Base-by-base conservation (phyloP, 306 rosid genomes). In the Hippophae gyantsensis region DNA sequence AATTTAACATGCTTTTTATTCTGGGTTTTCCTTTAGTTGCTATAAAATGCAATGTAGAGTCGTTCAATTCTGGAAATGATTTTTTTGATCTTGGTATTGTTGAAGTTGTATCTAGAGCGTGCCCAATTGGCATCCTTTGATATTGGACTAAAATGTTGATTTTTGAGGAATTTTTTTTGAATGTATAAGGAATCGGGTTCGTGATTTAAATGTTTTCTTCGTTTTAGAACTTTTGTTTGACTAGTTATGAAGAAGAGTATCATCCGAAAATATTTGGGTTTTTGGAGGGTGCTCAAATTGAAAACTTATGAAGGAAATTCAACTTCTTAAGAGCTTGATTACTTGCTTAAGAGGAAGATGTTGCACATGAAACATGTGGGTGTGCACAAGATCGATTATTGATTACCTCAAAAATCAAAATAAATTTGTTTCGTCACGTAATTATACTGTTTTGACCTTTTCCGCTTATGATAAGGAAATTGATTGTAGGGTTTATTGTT, bases 21-120 rank as follows among this genome's bases (percentile, higher is more conserved):
- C 48, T 57, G 67, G 67, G 46, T 67, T 65, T 65, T 61, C 23
- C 32, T 25, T 13, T 27, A 11, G 26, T 52, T 52, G 43, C 2
- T 45, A 7, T 25, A n/a, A 43, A 32, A 54, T 51, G 53, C 43
- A 48, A 62, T 56, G 57, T 38, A 44, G 62, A 10, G 55, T 50
- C 40, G 27, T 44, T 61, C 43, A 10, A 40, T 54, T 0, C 7
- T 9, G 23, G 45, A 25, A 44, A 7, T 7, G 44, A 10, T 43
- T 9, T 43, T 9, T 5, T 67, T 14, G 10, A 1, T 7, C 12
- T 18, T 3, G 5, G 52, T 59, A n/a, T 6, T 26, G 25, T 10
- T 44, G 18, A 47, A 13, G 43, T 47, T 7, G 9, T 3, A 6
- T 13, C 49, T 9, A 47, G 13, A 32, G 56, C 13, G n/a, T 49